phyloP scores from a whole-genome alignment of 2,329 filamentous ascomycete genomes.

The Colletotrichum gigasporum region DNA sequence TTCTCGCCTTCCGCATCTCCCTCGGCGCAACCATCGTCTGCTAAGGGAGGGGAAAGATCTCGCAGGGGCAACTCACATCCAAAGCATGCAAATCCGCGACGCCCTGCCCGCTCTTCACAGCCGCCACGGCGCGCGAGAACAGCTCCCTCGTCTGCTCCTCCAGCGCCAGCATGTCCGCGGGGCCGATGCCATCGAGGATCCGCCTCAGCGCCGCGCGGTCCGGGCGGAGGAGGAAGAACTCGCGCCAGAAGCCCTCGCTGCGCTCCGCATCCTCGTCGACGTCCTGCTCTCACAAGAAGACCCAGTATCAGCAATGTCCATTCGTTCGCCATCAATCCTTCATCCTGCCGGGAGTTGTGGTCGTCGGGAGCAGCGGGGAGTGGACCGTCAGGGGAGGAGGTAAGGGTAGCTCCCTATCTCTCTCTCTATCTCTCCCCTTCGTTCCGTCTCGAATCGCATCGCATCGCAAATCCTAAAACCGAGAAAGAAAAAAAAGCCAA shows the following conservation, averaged over 20 bases:
- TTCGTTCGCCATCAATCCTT: neutral
- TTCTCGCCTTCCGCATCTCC: no score
- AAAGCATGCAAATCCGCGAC: conserved; percentile 81
- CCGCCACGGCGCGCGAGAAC: conserved; percentile 76
- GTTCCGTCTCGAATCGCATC: no score
- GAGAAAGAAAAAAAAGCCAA: neutral
- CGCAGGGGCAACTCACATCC: conserved; percentile 69
- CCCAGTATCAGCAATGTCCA: neutral
- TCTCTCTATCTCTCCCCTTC: no score
- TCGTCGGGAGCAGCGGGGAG: neutral
- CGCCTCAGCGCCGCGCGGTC: conserved; percentile 74
- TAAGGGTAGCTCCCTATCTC: neutral
- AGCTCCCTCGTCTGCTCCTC: conserved; percentile 84
- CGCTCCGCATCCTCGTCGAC: conserved; percentile 75
- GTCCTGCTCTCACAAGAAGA: conserved; percentile 43
- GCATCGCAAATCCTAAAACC: no score
- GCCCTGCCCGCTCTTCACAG: conserved; percentile 68
- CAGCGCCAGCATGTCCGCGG: conserved; percentile 79
- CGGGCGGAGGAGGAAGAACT: conserved; percentile 91
- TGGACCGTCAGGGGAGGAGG: neutral
- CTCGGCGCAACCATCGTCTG: neutral
- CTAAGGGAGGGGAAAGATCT: neutral
- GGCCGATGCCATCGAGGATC: conserved; percentile 74
- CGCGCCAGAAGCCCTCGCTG: conserved; percentile 92
- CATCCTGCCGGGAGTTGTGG: neutral